Evolutionary conservation across 75 land plant genomes (phyloP).

Genomic region (Sequoiadendron giganteum): DNA sequence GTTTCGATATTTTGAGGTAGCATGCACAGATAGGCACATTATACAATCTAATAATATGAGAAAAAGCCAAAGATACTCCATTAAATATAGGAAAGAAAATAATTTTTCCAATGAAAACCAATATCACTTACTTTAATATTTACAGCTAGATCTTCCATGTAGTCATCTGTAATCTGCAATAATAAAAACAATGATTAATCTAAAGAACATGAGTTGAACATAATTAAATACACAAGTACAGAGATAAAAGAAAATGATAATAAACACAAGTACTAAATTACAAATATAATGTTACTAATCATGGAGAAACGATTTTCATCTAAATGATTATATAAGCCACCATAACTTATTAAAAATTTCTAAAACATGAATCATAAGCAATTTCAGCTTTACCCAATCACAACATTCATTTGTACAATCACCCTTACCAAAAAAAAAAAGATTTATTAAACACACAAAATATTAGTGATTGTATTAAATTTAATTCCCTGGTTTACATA

Average conservation of each 20-base stretch:
- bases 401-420: not conserved
- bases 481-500: too few species aligned
- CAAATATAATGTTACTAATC: not conserved
- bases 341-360: not conserved
- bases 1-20: not conserved
- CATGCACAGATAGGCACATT: not conserved
- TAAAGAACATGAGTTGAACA: constrained; percentile 2
- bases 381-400: not conserved
- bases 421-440: not conserved
- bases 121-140: constrained; percentile 11
- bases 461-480: not conserved
- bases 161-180: constrained; percentile 48
- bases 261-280: not conserved
- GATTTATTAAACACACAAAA: not conserved
- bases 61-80: not conserved
- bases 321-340: not conserved
- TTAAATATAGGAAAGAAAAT: not conserved
- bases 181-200: not conserved
- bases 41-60: not conserved
- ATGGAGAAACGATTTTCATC: not conserved
- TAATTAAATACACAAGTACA: not conserved
- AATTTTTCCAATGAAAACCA: not conserved
- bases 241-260: not conserved
- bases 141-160: constrained; percentile 40
- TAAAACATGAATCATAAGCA: constrained; percentile 5